Evolutionary conservation across 306 rosid genomes (phyloP).

Genomic region (Ochetophila trinervis): DNA sequence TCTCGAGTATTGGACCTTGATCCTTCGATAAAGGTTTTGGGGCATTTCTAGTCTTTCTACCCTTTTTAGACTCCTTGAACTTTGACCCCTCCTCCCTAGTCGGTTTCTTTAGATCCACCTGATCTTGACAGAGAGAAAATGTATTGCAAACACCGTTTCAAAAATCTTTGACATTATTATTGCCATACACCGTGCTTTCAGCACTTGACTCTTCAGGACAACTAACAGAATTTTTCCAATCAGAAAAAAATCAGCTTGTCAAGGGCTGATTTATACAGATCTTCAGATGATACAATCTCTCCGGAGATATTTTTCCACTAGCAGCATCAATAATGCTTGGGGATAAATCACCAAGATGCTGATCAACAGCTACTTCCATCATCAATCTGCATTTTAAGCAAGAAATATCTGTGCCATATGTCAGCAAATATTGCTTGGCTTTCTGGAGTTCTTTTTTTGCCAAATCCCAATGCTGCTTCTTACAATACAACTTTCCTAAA

Average conservation of each 20-base stretch:
- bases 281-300: slow-evolving; percentile 35
- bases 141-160: slow-evolving; percentile 30
- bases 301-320: slow-evolving; percentile 28
- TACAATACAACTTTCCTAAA: slow-evolving; percentile 70
- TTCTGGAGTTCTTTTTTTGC: slow-evolving; percentile 72
- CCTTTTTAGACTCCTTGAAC: slow-evolving; percentile 44
- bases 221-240: slow-evolving; percentile 62
- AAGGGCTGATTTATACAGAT: slow-evolving; percentile 58
- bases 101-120: slow-evolving; percentile 26
- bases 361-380: slow-evolving; percentile 60
- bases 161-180: slow-evolving; percentile 11
- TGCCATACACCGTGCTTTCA: slow-evolving; percentile 22
- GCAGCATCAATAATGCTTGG: slow-evolving; percentile 41
- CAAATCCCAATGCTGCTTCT: slow-evolving; percentile 58
- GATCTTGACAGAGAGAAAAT: slow-evolving; percentile 33
- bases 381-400: slow-evolving; percentile 78
- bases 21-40: slow-evolving; percentile 38
- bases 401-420: slow-evolving; percentile 37
- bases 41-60: slow-evolving; percentile 43
- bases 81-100: slow-evolving; percentile 34
- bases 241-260: slow-evolving; percentile 51
- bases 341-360: slow-evolving; percentile 70
- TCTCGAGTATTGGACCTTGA: slow-evolving; percentile 34
- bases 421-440: slow-evolving; percentile 49
- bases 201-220: slow-evolving; percentile 40